These are phyloP conservation scores for Silene conica DNA, from an alignment of 148 eudicot species.

Conservation along the genomic window DNA sequence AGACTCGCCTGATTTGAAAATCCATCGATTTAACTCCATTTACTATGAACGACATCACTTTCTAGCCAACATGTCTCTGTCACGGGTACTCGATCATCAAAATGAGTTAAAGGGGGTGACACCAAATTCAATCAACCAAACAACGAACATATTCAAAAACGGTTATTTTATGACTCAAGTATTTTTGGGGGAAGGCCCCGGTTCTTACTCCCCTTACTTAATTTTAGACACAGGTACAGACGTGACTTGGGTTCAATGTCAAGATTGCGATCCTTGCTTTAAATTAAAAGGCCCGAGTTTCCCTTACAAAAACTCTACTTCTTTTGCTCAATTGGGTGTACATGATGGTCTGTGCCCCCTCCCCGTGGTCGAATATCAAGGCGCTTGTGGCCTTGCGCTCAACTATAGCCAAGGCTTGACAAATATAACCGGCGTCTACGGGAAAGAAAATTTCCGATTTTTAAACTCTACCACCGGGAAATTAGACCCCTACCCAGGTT, in stretches of 20 bases:
- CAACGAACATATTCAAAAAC: not conserved
- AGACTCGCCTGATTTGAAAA: constrained; percentile 17
- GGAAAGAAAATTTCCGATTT: not conserved
- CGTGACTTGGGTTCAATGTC: constrained; percentile 6
- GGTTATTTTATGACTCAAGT: not conserved
- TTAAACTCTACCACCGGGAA: not conserved
- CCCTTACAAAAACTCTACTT: not conserved
- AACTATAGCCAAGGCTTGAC: not conserved
- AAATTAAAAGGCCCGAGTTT: not conserved
- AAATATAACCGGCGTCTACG: not conserved
- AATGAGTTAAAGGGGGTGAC: not conserved
- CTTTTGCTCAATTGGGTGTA: not conserved
- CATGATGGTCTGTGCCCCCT: not conserved
- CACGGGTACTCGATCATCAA: constrained; percentile 5
- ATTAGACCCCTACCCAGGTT: not conserved
- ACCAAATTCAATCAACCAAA: not conserved
- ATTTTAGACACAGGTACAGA: not conserved
- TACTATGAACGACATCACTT: not conserved
- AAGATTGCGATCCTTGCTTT: constrained; percentile 10
- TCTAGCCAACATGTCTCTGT: constrained; percentile 15
- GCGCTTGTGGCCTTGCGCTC: not conserved
- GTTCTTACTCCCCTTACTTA: not conserved
- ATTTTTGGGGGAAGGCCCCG: not conserved
- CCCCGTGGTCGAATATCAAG: not conserved
- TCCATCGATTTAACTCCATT: not conserved